Evolutionary conservation across 352 stramenopile genomes (phyloP), one percentile per base, ranked within the genome.

Genomic region (Poterioochromonas sp.): DNA sequence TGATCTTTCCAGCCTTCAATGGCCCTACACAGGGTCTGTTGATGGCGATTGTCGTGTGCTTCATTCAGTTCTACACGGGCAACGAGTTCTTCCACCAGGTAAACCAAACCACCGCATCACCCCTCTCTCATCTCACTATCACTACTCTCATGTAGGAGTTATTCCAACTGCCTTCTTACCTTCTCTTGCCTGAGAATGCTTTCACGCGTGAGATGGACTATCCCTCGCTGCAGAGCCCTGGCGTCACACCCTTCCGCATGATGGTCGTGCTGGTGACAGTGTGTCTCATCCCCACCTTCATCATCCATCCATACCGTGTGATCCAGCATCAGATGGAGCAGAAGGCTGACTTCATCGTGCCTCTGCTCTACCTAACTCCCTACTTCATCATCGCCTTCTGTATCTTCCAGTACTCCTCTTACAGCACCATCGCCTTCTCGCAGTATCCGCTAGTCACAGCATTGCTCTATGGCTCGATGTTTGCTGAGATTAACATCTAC

Each of bases 1-100:
- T 98, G 15, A 89, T 95, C 37, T 84, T 99, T 44, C 93, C 93
- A 8, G 87, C 94, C 32, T 85, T 98, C 53, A 99, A 98, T 83
- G 95, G 94, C 79, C 94, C 95, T 5, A 97, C 90, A 77, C 94
- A 98, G 85, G 94, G 95, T 44, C 83, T 98, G 18, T 68, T 96
- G 0, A 58, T 87, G 22, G 84, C 80, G 29, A 83, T 84, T 18
- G 68, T 80, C 5, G 68, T 88, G 35, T 87, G 83, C 74, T 82
- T 90, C 35, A 51, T 81, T 26, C 85, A 82, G 41, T 88, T 54
- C 41, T 81, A 78, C 29, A 77, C 73, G 26, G 87, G 87, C 15
- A 63, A 78, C 20, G 69, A 83, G 34, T 85, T 84, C 81, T 91
- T 86, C 86, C 84, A 88, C 8, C 26, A 65, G 54, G 54, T 39